Base-by-base conservation (phyloP, 306 rosid genomes). In the Quercus aquifolioides region DNA sequence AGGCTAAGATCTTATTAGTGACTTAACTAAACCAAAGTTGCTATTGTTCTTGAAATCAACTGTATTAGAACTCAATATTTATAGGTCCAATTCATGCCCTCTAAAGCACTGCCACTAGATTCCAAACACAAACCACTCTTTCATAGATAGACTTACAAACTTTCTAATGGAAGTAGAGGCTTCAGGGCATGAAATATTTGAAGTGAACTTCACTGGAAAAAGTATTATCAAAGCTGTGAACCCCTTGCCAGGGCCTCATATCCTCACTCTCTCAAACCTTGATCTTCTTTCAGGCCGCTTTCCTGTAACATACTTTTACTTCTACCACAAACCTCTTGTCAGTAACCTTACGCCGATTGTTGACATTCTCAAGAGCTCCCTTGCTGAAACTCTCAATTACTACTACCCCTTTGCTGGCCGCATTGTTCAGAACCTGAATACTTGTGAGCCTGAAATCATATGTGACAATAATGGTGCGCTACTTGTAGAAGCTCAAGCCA, bases 261-360 rank as follows among this genome's bases (percentile, higher is more conserved):
- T 88, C 71, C 73, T 88, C 73, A 69, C 80, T 30, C 97, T 93
- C 54, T 90, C 98, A 60, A 93, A 92, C 76, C 93, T 94, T 78
- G 97, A 92, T 79, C 84, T 92, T 9, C 98, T 92, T 82, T 94
- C 94, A 5, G 97, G 97, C 60, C 97, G 97, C 62, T 94, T 91
- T 82, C 98, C 97, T 2, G 85, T 94, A 31, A 88, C 97, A 6
- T 94, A 94, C 81, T 80, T 94, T 58, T 92, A 94, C 79, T 92
- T 94, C 89, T 94, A 87, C 80, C 38, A 38, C 30, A 87, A 58
- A 49, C 85, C 91, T 62, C 72, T 33, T 59, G 60, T 31, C 49
- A 35, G 69, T 46, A 69, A 71, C 80, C 64, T 67, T 15, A 17
- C 60, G 17, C 65, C 82, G 6, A 52, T 87, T 52, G 74, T 78